phyloP scores from a whole-genome alignment of 2,329 filamentous ascomycete genomes.

The Xylaria sp. region DNA sequence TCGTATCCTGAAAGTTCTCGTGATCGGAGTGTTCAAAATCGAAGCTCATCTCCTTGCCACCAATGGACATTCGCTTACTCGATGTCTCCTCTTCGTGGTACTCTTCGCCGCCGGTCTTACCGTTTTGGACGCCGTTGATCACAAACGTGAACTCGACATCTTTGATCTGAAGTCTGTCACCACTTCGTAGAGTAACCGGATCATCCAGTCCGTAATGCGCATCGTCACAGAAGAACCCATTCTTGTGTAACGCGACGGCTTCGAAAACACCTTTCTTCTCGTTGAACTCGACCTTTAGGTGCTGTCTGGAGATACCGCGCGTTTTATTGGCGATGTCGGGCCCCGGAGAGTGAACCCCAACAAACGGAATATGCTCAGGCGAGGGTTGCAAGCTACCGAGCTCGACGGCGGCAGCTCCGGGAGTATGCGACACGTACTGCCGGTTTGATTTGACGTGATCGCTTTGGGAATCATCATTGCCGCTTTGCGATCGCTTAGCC shows the following conservation, averaged over 20 bases:
- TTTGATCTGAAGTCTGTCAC: constrained; percentile 71
- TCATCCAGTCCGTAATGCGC: constrained; percentile 53
- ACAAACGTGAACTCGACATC: constrained; percentile 69
- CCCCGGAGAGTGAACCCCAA: constrained; percentile 73
- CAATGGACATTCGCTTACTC: constrained; percentile 54
- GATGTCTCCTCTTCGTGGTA: constrained; percentile 53
- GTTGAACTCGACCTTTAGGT: constrained; percentile 74
- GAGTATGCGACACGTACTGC: constrained; percentile 63
- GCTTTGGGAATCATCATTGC: constrained; percentile 42
- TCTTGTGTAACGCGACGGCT: constrained; percentile 62
- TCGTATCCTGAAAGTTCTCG: constrained; percentile 59
- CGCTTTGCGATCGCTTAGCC: constrained; percentile 46
- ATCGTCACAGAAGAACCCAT: constrained; percentile 71
- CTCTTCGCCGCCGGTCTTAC: constrained; percentile 61
- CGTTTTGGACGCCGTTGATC: constrained; percentile 64
- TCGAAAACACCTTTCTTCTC: constrained; percentile 65
- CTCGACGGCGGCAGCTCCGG: constrained; percentile 62
- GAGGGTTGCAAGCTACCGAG: constrained; percentile 62
- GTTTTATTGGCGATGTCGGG: constrained; percentile 64
- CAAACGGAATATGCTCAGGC: constrained; percentile 63
- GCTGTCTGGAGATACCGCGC: constrained; percentile 73
- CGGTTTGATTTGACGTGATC: constrained; percentile 57
- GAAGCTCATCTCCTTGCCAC: constrained; percentile 73
- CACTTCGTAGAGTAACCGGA: constrained; percentile 62
- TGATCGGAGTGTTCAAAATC: constrained; percentile 68